Evolutionary conservation across 1,139 yeast species (phyloP), one percentile per base, ranked within the genome.

Genomic region (Sugiyamaella novakii): DNA sequence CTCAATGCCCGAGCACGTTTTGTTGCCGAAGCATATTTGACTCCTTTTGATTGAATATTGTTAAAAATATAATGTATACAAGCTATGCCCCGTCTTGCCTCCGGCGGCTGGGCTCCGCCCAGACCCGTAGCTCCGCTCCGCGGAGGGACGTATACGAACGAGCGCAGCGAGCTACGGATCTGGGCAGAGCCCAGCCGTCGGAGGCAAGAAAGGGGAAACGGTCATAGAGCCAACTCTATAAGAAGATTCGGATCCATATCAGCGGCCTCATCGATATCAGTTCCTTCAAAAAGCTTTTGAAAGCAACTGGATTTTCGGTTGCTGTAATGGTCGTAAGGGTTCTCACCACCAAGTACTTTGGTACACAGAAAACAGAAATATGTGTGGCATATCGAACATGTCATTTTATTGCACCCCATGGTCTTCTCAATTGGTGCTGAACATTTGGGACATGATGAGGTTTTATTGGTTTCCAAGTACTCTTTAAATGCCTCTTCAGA

Each of bases 1-100:
- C 79, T 94, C 68, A 92, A 92, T 66, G 97, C 98, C 22, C 80
- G 99, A 65, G 98, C 99, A 15, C 84, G 99, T 74, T 94, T 88
- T 54, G 94, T 91, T 47, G 99, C 98, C 18, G 98, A 94, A 70
- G 92, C 95, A 10, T 91, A 88, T 67, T 76, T 91, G 61, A 83
- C 86, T 36, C 67, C 67, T 14, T 56, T 54, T 31, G 58, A 54
- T 41, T 51, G 17, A 51, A 33, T 19, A 25, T 29, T 19, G 5
- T 14, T 36, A n/a, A 19, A 11, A 21, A n/a, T 39, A 3, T n/a
- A 18, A 28, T 10, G 17, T 29, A 14, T 27, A 7, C 27, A 15
- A 8, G 12, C 11, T 11, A 3, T 30, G 10, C 11, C 33, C 22
- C 11, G 42, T 27, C 28, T 39, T 18, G 43, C 43, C 43, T 39